phyloP scores from a whole-genome alignment of 352 stramenopile species.

The Aphanomyces euteiches region DNA sequence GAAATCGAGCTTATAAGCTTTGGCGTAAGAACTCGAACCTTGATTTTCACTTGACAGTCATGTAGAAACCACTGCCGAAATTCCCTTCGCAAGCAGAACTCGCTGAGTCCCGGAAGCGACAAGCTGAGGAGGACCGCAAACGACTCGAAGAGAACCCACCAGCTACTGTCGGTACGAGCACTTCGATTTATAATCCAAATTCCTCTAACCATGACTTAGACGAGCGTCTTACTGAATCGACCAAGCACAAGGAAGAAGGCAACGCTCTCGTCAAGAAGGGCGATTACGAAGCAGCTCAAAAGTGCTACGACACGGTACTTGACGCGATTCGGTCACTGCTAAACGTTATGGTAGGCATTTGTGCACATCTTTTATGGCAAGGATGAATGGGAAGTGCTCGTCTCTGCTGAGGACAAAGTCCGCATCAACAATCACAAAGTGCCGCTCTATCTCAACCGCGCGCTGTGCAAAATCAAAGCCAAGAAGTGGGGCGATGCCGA shows the following conservation, averaged over 20 bases:
- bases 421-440: slow-evolving; percentile 81
- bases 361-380: slow-evolving; percentile 85
- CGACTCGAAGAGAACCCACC: slow-evolving; percentile 81
- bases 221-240: slow-evolving; percentile 57
- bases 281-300: slow-evolving; percentile 74
- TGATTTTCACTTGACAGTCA: slow-evolving; percentile 7
- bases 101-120: slow-evolving; percentile 73
- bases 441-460: slow-evolving; percentile 71
- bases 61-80: slow-evolving; percentile 66
- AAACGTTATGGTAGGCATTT: slow-evolving; percentile 50
- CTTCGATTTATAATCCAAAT: background rate
- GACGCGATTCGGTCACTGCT: background rate
- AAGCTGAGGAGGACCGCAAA: slow-evolving; percentile 78
- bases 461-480: slow-evolving; percentile 82
- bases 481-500: slow-evolving; percentile 76
- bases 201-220: slow-evolving; percentile 37
- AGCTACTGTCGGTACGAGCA: slow-evolving; percentile 57
- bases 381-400: slow-evolving; percentile 79
- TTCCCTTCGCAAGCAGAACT: slow-evolving; percentile 81
- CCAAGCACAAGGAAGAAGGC: slow-evolving; percentile 78
- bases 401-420: slow-evolving; percentile 63
- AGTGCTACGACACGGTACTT: slow-evolving; percentile 78
- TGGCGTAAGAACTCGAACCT: slow-evolving; percentile 39
- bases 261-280: slow-evolving; percentile 62
- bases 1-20: slow-evolving; percentile 81